These are phyloP conservation scores for Candida mesenterica DNA, from an alignment of 1,139 yeast species.

Conservation along the genomic window DNA sequence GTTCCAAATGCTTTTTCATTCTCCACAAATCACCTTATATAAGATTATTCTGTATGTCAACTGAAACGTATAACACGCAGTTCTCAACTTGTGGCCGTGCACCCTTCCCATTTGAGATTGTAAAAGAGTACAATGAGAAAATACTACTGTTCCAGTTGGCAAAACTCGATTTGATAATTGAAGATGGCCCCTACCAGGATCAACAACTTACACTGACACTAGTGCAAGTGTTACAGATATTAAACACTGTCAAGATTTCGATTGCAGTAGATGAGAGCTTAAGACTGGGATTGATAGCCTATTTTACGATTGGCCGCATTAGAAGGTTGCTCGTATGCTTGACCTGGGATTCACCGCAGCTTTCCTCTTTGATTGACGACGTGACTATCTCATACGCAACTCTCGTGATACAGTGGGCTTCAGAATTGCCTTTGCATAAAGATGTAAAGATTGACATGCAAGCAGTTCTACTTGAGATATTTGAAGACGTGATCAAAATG, in stretches of 20 bases:
- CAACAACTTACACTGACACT: neutral
- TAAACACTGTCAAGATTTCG: neutral
- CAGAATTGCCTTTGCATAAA: too few species aligned
- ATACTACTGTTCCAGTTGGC: neutral
- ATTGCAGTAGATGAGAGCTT: neutral
- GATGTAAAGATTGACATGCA: too few species aligned
- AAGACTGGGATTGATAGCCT: neutral
- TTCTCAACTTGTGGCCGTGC: neutral
- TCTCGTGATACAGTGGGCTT: too few species aligned
- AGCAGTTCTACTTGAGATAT: too few species aligned
- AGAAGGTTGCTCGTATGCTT: neutral
- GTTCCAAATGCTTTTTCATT: too few species aligned
- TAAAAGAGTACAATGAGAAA: neutral
- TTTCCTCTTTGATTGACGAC: too few species aligned
- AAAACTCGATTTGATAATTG: neutral
- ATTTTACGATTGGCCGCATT: neutral
- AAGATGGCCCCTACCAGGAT: neutral
- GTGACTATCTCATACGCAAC: too few species aligned
- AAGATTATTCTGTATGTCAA: too few species aligned
- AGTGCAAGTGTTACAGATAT: neutral
- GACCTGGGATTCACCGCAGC: neutral
- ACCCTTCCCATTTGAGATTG: neutral
- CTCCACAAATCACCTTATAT: too few species aligned
- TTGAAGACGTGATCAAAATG: too few species aligned
- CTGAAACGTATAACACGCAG: constrained; percentile 4